Percentiles rank a stretch among this genome's conserved stretches.
These are phyloP conservation scores for Ogataea paradorogensis DNA, from an alignment of 805 yeast species.

Conservation along the genomic window DNA sequence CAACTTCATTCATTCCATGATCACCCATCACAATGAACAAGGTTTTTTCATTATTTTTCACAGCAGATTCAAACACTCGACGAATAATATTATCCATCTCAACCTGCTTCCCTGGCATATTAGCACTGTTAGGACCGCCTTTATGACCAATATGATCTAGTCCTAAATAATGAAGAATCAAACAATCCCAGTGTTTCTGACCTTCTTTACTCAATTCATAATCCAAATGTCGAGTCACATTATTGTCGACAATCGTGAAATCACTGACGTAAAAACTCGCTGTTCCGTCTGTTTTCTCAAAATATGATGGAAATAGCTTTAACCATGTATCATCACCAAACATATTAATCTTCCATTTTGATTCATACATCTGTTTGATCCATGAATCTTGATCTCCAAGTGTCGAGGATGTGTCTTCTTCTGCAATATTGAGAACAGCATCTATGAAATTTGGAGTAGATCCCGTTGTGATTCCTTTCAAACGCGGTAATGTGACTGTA, in stretches of 20 bases:
- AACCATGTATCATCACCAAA: slow-evolving; percentile 99
- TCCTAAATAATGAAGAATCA: slow-evolving; percentile 88
- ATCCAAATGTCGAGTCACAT: slow-evolving; percentile 85
- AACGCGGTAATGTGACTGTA: slow-evolving; percentile 90
- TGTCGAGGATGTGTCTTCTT: slow-evolving; percentile 71
- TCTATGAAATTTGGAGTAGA: slow-evolving; percentile 92
- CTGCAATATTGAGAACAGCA: slow-evolving; percentile 91
- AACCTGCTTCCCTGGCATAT: slow-evolving; percentile 75
- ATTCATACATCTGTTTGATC: slow-evolving; percentile 61
- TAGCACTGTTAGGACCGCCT: slow-evolving; percentile 81
- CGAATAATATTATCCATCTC: slow-evolving; percentile 80
- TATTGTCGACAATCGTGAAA: slow-evolving; percentile 88
- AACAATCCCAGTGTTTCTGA: slow-evolving; percentile 66
- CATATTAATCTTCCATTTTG: slow-evolving; percentile 59
- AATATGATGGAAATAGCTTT: slow-evolving; percentile 74
- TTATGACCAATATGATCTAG: slow-evolving; percentile 97
- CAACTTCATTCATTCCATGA: slow-evolving; percentile 95
- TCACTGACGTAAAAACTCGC: slow-evolving; percentile 93
- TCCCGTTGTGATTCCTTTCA: slow-evolving; percentile 92
- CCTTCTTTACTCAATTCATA: slow-evolving; percentile 45
- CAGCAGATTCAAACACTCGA: slow-evolving; percentile 41
- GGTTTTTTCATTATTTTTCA: slow-evolving; percentile 41
- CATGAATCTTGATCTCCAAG: slow-evolving; percentile 80
- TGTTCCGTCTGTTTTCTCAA: slow-evolving; percentile 76
- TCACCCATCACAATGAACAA: slow-evolving; percentile 82